Evolutionary conservation across 2,329 filamentous ascomycete species (phyloP).

Genomic region (Talaromyces rugulosus): DNA sequence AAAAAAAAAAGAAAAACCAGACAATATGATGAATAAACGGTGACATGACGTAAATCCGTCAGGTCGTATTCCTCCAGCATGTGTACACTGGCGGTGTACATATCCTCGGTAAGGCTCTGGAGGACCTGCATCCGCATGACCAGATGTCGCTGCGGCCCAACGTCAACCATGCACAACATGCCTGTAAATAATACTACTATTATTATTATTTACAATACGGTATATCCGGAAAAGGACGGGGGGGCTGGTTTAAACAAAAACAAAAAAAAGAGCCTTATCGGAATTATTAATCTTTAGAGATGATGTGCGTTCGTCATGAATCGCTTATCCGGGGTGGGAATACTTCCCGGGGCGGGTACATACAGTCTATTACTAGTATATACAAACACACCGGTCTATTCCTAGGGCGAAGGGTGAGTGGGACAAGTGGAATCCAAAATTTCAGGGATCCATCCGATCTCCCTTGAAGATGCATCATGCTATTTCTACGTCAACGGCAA

Average conservation of each 20-base stretch:
- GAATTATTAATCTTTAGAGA: background rate
- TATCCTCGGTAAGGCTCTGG: background rate
- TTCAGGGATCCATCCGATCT: background rate
- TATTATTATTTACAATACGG: background rate
- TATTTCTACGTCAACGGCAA: background rate
- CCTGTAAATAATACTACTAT: background rate
- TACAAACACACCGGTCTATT: background rate
- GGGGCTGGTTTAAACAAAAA: background rate
- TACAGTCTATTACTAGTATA: background rate
- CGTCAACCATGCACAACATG: conserved; percentile 5
- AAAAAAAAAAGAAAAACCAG: background rate
- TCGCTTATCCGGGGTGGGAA: background rate
- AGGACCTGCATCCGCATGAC: conserved; percentile 13
- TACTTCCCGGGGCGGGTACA: background rate
- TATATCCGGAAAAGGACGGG: background rate
- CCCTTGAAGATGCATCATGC: background rate
- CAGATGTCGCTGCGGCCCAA: conserved; percentile 11
- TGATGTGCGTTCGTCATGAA: background rate
- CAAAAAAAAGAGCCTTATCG: background rate
- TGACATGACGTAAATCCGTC: background rate
- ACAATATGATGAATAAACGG: background rate
- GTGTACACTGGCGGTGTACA: background rate
- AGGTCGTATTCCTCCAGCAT: background rate
- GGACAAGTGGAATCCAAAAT: background rate
- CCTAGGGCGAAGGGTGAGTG: background rate